Conservation (phyloP, 176 grass and related monocot genomes). For the Phragmites australis region DNA sequence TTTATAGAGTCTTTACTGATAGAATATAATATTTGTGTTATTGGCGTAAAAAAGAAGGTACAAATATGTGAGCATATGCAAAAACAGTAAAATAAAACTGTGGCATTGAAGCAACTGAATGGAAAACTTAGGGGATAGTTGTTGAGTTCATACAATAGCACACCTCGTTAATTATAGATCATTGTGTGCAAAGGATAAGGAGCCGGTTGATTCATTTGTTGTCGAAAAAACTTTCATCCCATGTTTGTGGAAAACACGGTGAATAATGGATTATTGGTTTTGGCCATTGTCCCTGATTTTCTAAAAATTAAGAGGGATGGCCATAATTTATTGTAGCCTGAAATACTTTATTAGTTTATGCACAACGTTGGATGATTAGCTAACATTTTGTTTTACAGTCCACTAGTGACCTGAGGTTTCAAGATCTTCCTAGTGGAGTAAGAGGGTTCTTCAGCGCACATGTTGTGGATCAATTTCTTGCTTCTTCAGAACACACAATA, state of each 20-base stretch:
- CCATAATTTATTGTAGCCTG: background rate
- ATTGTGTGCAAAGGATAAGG: slow-evolving; percentile 4
- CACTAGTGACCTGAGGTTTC: slow-evolving; percentile 73
- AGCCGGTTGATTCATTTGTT: slow-evolving; percentile 1
- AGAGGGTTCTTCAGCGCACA: slow-evolving; percentile 74
- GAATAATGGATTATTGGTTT: slow-evolving; percentile 17
- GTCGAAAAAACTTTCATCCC: slow-evolving; percentile 2
- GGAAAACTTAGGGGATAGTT: background rate
- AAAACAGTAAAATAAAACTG: background rate
- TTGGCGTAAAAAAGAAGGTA: background rate
- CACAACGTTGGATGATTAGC: slow-evolving; percentile 20
- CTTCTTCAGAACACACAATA: slow-evolving; percentile 58
- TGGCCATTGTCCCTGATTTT: slow-evolving; percentile 19
- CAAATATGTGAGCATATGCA: background rate
- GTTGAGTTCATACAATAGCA: background rate
- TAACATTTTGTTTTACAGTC: slow-evolving; percentile 56
- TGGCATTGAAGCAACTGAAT: background rate
- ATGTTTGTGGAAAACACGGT: slow-evolving; percentile 7
- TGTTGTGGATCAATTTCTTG: slow-evolving; percentile 55
- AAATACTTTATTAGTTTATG: slow-evolving; percentile 31
- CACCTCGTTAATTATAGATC: background rate
- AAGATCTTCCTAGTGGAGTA: slow-evolving; percentile 83
- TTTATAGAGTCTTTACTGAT: background rate
- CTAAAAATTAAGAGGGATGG: background rate
- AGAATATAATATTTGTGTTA: background rate